Conservation (phyloP, 805 yeast genomes). For the Cyberlindnera meyerae region DNA sequence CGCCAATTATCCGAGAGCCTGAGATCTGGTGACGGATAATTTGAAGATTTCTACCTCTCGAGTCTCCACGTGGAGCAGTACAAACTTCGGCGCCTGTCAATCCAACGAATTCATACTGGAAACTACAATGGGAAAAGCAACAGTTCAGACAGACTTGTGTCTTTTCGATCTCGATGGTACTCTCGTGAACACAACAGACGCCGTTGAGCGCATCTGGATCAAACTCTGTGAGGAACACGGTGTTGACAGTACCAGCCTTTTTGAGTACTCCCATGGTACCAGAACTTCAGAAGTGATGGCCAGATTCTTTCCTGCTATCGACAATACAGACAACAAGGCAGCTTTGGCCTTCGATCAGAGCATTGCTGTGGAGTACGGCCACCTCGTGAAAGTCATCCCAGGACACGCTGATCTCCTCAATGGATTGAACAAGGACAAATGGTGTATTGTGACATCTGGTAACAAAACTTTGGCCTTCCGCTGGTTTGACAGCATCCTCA, state of each 20-base stretch:
- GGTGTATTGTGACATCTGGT: slow-evolving; percentile 88
- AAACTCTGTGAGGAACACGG: slow-evolving; percentile 66
- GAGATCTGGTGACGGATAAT: no score
- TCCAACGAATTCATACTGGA: no score
- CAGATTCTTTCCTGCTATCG: slow-evolving; percentile 71
- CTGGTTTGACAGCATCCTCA: slow-evolving; percentile 60
- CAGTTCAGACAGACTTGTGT: slow-evolving; percentile 20
- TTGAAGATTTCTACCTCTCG: no score
- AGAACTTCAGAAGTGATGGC: slow-evolving; percentile 76
- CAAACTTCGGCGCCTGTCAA: not conserved
- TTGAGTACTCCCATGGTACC: slow-evolving; percentile 56
- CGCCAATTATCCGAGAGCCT: no score
- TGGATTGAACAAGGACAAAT: slow-evolving; percentile 47
- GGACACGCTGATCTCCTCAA: slow-evolving; percentile 67
- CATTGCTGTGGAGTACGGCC: slow-evolving; percentile 68
- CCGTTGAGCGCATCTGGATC: slow-evolving; percentile 80
- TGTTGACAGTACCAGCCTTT: slow-evolving; percentile 48
- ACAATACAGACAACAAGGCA: slow-evolving; percentile 58
- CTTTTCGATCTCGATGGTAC: slow-evolving; percentile 89
- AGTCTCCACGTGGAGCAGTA: not conserved
- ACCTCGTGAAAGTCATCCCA: slow-evolving; percentile 67
- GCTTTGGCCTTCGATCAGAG: slow-evolving; percentile 53
- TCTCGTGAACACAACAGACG: slow-evolving; percentile 74
- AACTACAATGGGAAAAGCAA: slow-evolving; percentile 17
- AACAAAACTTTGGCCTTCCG: slow-evolving; percentile 69